Percentiles rank a stretch among this genome's conserved stretches.
Conservation (phyloP, 768 basidiomycete genomes). For the Plicaturopsis crispa region DNA sequence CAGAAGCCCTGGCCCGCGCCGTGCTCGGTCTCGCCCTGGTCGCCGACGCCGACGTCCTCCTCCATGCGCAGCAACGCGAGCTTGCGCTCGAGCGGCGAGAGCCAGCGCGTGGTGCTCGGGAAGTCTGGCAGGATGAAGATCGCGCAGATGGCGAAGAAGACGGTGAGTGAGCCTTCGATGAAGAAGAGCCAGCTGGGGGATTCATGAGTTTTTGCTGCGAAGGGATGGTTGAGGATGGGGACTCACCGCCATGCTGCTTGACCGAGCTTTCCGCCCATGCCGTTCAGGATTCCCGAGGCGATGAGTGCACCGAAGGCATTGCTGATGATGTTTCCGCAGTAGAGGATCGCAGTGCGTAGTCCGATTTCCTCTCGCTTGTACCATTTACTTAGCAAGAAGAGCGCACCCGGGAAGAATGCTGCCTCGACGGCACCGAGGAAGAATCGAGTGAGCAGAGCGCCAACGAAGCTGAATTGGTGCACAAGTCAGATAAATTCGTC, state of each 20-base stretch:
- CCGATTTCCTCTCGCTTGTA: constrained; percentile 70
- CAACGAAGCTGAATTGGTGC: constrained; percentile 39
- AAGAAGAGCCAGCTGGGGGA: constrained; percentile 62
- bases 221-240: not conserved
- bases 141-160: constrained; percentile 41
- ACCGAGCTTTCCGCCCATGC: constrained; percentile 64
- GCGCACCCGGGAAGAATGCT: constrained; percentile 63
- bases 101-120: constrained; percentile 54
- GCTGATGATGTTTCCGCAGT: constrained; percentile 66
- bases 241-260: constrained; percentile 65
- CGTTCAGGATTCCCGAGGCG: constrained; percentile 68
- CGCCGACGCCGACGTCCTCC: constrained; percentile 54
- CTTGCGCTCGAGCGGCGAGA: constrained; percentile 46
- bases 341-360: constrained; percentile 56
- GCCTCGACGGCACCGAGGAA: constrained; percentile 71
- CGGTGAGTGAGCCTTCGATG: constrained; percentile 55
- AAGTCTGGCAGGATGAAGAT: constrained; percentile 71
- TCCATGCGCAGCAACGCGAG: constrained; percentile 54
- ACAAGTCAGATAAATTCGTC: no score
- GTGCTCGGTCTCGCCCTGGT: constrained; percentile 30
- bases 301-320: constrained; percentile 81
- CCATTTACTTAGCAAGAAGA: constrained; percentile 41
- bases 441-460: constrained; percentile 63
- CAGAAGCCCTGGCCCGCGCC: constrained; percentile 37
- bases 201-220: constrained; percentile 1